Conservation (phyloP, 305 asterid genomes). For the Fraxinus baroniana region DNA sequence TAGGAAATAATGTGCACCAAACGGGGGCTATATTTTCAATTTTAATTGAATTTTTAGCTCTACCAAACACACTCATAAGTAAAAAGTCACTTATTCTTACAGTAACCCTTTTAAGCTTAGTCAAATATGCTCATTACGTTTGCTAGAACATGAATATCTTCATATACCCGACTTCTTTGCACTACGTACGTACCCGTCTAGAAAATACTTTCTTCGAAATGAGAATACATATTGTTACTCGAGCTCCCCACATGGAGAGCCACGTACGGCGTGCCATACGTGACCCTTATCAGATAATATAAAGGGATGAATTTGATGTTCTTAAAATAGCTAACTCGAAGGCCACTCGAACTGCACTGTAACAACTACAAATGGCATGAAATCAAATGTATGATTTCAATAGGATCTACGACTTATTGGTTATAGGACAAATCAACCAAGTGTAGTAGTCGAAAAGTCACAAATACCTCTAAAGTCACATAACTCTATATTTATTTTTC, state of each 20-base stretch:
- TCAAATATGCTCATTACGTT: too few relatives aligned
- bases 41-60: too few relatives aligned
- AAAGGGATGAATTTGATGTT: neutral
- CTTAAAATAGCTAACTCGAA: neutral
- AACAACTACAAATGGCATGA: neutral
- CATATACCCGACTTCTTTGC: too few relatives aligned
- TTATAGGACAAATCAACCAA: neutral
- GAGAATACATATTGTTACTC: neutral
- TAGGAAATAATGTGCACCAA: too few relatives aligned
- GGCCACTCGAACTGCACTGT: neutral
- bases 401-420: neutral
- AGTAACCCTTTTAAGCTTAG: neutral
- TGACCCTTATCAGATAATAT: neutral
- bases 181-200: too few relatives aligned
- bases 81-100: too few relatives aligned
- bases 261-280: neutral
- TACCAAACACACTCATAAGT: too few relatives aligned
- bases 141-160: too few relatives aligned
- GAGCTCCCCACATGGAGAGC: neutral
- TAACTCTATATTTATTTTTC: too few relatives aligned
- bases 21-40: too few relatives aligned
- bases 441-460: neutral
- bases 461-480: neutral
- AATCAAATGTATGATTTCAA: too few relatives aligned
- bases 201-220: too few relatives aligned